Conservation (phyloP, 352 stramenopile genomes). For the Lagenidium sp. region DNA sequence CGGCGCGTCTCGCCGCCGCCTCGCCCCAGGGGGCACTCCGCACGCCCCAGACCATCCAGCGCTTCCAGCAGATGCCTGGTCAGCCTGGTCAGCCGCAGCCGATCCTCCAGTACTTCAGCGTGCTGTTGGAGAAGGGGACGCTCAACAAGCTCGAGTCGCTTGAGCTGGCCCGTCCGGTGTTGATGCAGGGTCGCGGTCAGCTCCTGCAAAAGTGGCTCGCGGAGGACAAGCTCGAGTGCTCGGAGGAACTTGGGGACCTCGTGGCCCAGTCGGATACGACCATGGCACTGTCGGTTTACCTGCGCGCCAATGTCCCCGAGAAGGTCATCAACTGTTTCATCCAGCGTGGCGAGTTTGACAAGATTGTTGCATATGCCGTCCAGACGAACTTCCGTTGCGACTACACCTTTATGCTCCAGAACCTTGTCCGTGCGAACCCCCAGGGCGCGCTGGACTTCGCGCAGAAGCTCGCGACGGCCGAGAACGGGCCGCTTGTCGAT, state of each 20-base stretch:
- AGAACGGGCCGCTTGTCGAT: slow-evolving; percentile 94
- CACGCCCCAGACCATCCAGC: slow-evolving; percentile 97
- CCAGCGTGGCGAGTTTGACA: slow-evolving; percentile 98
- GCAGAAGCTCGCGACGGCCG: slow-evolving; percentile 95
- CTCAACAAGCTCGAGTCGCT: slow-evolving; percentile 99
- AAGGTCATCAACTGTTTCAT: slow-evolving; percentile 99
- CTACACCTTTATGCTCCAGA: slow-evolving; percentile 99
- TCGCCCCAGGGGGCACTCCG: slow-evolving; percentile 88
- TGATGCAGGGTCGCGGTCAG: slow-evolving; percentile 96
- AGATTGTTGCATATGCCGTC: slow-evolving; percentile 95
- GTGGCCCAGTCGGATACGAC: slow-evolving; percentile 94
- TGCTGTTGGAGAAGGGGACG: slow-evolving; percentile 96
- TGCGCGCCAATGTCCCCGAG: slow-evolving; percentile 95
- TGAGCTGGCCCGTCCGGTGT: slow-evolving; percentile 96
- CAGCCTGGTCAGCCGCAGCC: slow-evolving; percentile 95
- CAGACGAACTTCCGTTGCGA: slow-evolving; percentile 98
- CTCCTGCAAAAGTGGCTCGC: slow-evolving; percentile 99
- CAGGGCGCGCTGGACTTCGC: slow-evolving; percentile 97
- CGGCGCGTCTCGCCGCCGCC: slow-evolving; percentile 87
- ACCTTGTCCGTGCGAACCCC: slow-evolving; percentile 97
- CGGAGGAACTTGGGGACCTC: slow-evolving; percentile 96
- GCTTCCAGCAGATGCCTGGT: slow-evolving; percentile 98
- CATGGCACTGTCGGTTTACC: slow-evolving; percentile 98
- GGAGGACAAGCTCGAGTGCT: slow-evolving; percentile 98
- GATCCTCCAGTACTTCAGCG: slow-evolving; percentile 99